These are phyloP conservation scores for Candida ipomoeae DNA, from an alignment of 805 yeast species.

Conservation along the genomic window DNA sequence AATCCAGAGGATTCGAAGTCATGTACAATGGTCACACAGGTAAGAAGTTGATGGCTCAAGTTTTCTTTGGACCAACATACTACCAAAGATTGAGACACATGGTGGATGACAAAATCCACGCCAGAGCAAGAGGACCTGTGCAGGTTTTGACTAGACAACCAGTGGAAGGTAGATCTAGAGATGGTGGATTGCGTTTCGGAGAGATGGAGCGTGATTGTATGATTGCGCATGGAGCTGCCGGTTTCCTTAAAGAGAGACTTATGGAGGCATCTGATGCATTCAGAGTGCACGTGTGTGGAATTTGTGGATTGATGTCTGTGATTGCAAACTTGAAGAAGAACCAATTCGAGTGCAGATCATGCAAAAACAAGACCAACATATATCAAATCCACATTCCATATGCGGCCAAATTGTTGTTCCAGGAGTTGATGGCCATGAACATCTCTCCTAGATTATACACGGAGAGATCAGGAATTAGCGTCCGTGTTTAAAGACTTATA, in stretches of 20 bases:
- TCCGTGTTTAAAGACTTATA: constrained; percentile 24
- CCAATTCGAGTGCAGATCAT: constrained; percentile 97
- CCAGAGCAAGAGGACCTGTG: constrained; percentile 98
- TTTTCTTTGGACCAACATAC: constrained; percentile 99
- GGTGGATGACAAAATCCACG: constrained; percentile 99
- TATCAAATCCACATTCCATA: constrained; percentile 97
- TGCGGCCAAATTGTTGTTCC: constrained; percentile 97
- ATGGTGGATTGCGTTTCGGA: constrained; percentile 98
- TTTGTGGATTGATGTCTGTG: constrained; percentile 97
- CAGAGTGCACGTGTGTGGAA: constrained; percentile 96
- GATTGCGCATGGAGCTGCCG: constrained; percentile 99
- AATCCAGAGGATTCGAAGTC: constrained; percentile 96
- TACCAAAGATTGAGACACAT: constrained; percentile 98
- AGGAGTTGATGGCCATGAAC: constrained; percentile 99
- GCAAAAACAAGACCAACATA: constrained; percentile 97
- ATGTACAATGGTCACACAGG: constrained; percentile 99
- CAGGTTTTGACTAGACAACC: constrained; percentile 98
- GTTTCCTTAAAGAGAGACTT: constrained; percentile 92
- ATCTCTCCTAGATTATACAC: constrained; percentile 95
- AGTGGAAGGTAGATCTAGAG: constrained; percentile 98
- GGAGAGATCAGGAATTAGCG: constrained; percentile 67
- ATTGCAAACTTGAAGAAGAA: constrained; percentile 96
- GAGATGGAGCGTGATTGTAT: constrained; percentile 99
- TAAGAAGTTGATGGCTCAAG: constrained; percentile 94
- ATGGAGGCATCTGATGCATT: constrained; percentile 99